Evolutionary conservation across 345 rosid species (phyloP).

Genomic region (Cardiospermum halicacabum): DNA sequence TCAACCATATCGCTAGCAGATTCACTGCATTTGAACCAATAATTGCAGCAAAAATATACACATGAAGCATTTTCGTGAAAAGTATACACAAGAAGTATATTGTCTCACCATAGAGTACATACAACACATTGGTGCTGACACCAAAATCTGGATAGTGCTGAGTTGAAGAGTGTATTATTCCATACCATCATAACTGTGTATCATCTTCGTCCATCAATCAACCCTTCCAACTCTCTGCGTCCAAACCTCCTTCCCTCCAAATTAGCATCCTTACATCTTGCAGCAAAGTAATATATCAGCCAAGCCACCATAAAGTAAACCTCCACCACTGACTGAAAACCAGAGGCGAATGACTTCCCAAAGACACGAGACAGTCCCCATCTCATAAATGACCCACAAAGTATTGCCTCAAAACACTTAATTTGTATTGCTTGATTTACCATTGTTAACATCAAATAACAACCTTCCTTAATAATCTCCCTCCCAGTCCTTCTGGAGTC

Average conservation of each 20-base stretch:
- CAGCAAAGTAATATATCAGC: constrained; percentile 76
- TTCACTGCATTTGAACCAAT: constrained; percentile 30
- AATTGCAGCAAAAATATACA: constrained; percentile 49
- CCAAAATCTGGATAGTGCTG: constrained; percentile 31
- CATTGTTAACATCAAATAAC: constrained; percentile 60
- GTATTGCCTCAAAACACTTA: constrained; percentile 71
- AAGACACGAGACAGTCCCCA: constrained; percentile 46
- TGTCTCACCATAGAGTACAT: constrained; percentile 33
- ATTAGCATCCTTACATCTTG: constrained; percentile 66
- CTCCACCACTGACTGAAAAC: constrained; percentile 71
- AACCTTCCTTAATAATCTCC: constrained; percentile 89
- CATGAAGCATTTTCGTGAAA: constrained; percentile 34
- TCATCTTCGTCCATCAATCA: constrained; percentile 69
- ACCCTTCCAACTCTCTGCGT: constrained; percentile 75
- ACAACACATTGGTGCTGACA: constrained; percentile 27
- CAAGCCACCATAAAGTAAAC: constrained; percentile 89
- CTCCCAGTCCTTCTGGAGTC: constrained; percentile 81
- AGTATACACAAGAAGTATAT: constrained; percentile 45
- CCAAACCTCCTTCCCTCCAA: constrained; percentile 74
- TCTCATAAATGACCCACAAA: constrained; percentile 69
- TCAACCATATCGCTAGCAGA: constrained; percentile 20
- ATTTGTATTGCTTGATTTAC: constrained; percentile 73
- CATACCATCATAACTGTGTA: constrained; percentile 20
- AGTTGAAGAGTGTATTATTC: constrained; percentile 24
- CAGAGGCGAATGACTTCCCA: constrained; percentile 53